Conservation (phyloP, 306 rosid species). For the Alnus glutinosa region DNA sequence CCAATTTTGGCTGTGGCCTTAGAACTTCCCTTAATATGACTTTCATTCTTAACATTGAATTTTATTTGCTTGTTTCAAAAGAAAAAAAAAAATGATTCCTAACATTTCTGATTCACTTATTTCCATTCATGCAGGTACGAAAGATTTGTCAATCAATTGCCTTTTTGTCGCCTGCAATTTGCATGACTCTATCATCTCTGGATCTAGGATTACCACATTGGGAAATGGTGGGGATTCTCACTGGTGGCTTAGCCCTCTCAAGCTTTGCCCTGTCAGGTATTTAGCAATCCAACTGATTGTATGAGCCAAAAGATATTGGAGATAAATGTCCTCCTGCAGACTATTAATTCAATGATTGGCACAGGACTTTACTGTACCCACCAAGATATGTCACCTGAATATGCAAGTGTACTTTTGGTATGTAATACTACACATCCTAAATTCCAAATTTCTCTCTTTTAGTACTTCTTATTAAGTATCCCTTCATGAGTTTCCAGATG, state of each 20-base stretch:
- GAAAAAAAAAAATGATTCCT: background rate
- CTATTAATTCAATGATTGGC: slow-evolving; percentile 22
- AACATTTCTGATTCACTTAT: slow-evolving; percentile 24
- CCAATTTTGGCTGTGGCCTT: background rate
- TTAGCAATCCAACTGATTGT: slow-evolving; percentile 22
- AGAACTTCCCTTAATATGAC: background rate
- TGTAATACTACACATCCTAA: slow-evolving; percentile 7
- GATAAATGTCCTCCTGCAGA: slow-evolving; percentile 23
- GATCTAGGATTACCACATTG: slow-evolving; percentile 95
- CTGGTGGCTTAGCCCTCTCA: slow-evolving; percentile 91
- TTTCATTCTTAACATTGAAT: background rate
- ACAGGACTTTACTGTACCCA: slow-evolving; percentile 97
- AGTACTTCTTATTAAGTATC: slow-evolving; percentile 21
- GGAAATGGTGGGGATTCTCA: slow-evolving; percentile 88
- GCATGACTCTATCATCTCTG: slow-evolving; percentile 94
- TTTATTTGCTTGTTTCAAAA: background rate
- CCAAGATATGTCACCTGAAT: slow-evolving; percentile 95
- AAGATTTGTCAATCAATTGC: slow-evolving; percentile 96
- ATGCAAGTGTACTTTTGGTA: slow-evolving; percentile 94
- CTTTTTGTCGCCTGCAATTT: slow-evolving; percentile 92
- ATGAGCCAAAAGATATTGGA: background rate
- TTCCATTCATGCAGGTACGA: slow-evolving; percentile 63
- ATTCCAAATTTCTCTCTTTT: background rate
- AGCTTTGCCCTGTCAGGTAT: slow-evolving; percentile 94
- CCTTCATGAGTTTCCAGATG: slow-evolving; percentile 11